Evolutionary conservation across 2,329 filamentous ascomycete genomes (phyloP).

Genomic region (Cladophialophora psammophila): DNA sequence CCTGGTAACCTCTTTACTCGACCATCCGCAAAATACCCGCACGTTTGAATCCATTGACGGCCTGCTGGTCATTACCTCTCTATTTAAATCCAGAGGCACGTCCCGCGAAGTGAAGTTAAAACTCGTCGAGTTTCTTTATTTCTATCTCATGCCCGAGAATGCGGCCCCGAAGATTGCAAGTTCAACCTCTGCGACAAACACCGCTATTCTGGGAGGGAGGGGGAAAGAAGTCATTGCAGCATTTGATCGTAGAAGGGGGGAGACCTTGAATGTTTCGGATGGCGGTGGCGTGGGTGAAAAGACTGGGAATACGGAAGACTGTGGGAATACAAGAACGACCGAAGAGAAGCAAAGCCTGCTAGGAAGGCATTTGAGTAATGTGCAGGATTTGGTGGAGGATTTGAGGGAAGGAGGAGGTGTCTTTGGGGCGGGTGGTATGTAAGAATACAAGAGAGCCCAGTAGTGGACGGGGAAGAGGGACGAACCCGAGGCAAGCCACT

Average conservation of each 20-base stretch:
- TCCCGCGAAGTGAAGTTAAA: slow-evolving; percentile 90
- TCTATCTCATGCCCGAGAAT: slow-evolving; percentile 95
- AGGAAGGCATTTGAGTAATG: slow-evolving; percentile 78
- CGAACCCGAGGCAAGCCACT: slow-evolving; percentile 9
- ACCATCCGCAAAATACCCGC: slow-evolving; percentile 84
- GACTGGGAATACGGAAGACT: slow-evolving; percentile 2
- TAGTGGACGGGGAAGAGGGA: neutral
- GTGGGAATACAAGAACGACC: slow-evolving; percentile 65
- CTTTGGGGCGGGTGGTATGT: slow-evolving; percentile 34
- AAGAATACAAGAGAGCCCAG: slow-evolving; percentile 6
- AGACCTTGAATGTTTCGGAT: slow-evolving; percentile 40
- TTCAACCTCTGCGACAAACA: slow-evolving; percentile 50
- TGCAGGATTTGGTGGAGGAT: slow-evolving; percentile 85
- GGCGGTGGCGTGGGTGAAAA: neutral
- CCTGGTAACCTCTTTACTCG: slow-evolving; percentile 86
- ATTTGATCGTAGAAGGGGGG: slow-evolving; percentile 51
- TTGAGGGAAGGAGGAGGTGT: slow-evolving; percentile 64
- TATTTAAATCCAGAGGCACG: slow-evolving; percentile 89
- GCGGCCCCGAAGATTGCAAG: slow-evolving; percentile 50
- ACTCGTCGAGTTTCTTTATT: slow-evolving; percentile 96
- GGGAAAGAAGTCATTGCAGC: slow-evolving; percentile 71
- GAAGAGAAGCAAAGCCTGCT: slow-evolving; percentile 83
- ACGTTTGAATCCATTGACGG: slow-evolving; percentile 93
- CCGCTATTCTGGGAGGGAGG: slow-evolving; percentile 61
- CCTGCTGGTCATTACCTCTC: slow-evolving; percentile 85